Percentiles rank a stretch among this genome's conserved stretches.
Evolutionary conservation across 345 rosid genomes (phyloP).

Genomic region (Dimocarpus longan): DNA sequence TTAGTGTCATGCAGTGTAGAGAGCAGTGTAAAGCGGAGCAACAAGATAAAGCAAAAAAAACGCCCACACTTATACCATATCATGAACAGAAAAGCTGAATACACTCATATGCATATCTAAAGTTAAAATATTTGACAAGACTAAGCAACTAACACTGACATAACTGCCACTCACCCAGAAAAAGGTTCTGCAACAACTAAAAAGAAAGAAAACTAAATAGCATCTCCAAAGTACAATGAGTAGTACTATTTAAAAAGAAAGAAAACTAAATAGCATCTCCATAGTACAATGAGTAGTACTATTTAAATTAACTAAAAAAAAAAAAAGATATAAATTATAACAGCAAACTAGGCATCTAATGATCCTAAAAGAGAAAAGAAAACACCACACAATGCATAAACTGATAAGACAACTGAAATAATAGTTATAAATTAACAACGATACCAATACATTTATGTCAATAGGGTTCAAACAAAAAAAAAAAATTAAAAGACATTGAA

Average conservation of each 20-base stretch:
- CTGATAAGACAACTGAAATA: conserved; percentile 8
- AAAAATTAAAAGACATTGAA: conserved; percentile 15
- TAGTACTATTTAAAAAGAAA: conserved; percentile 1
- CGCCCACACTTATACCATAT: not conserved
- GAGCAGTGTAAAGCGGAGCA: not conserved
- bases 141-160: conserved; percentile 1
- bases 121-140: not conserved
- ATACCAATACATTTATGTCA: not conserved
- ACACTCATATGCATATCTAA: not conserved
- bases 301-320: not conserved
- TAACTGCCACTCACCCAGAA: not conserved
- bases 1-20: not conserved
- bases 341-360: not conserved
- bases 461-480: not conserved
- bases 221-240: not conserved
- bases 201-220: not conserved
- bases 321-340: not conserved
- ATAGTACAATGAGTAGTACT: not conserved
- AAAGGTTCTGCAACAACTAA: not conserved
- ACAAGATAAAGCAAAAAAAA: not conserved
- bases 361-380: not conserved
- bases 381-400: conserved; percentile 3
- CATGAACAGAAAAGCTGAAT: not conserved
- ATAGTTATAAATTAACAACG: not conserved
- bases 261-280: not conserved